Evolutionary conservation across 305 asterid genomes (phyloP).

Genomic region (Fraxinus paxiana): DNA sequence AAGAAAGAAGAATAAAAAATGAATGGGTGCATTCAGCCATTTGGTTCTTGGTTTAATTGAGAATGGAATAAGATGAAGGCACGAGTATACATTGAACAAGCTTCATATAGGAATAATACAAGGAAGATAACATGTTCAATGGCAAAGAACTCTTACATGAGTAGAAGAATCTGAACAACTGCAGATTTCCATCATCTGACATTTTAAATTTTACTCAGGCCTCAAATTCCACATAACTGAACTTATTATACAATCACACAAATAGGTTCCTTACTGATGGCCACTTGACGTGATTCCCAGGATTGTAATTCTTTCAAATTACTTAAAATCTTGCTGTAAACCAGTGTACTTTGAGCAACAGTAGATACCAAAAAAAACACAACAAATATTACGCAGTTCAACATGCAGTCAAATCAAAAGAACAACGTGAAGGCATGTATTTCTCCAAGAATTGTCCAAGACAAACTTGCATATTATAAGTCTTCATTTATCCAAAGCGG

Average conservation of each 20-base stretch:
- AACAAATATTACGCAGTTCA: conserved; percentile 14
- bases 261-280: conserved; percentile 31
- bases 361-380: conserved; percentile 18
- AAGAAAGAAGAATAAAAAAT: not conserved
- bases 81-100: not conserved
- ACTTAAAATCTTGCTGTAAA: conserved; percentile 17
- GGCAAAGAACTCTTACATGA: conserved; percentile 54
- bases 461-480: conserved; percentile 18
- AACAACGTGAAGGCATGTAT: conserved; percentile 12
- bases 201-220: conserved; percentile 32
- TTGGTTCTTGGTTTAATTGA: not conserved
- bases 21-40: not conserved
- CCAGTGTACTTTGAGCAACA: conserved; percentile 18
- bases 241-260: conserved; percentile 40
- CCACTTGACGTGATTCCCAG: conserved; percentile 21
- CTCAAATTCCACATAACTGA: conserved; percentile 38
- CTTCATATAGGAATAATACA: conserved; percentile 9
- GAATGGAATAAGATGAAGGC: not conserved
- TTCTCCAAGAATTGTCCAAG: conserved; percentile 19
- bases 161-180: conserved; percentile 38
- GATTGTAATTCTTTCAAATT: conserved; percentile 17
- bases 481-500: conserved; percentile 10
- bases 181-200: conserved; percentile 49
- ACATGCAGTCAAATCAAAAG: conserved; percentile 15
- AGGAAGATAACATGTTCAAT: conserved; percentile 19